Conservation (phyloP, 352 stramenopile species). For the Phytophthora sp. region DNA sequence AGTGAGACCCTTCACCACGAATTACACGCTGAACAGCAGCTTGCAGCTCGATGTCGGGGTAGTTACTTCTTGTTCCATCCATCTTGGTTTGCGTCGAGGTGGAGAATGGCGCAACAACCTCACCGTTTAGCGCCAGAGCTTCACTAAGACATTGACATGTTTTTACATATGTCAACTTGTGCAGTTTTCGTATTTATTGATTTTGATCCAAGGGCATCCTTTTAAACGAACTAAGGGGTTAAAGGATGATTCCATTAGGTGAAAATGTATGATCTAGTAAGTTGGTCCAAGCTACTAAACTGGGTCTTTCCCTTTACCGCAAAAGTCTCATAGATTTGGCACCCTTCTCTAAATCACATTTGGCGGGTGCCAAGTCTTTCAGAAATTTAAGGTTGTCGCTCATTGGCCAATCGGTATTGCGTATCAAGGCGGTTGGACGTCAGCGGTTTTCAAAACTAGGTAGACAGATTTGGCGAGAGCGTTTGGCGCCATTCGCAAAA, state of each 20-base stretch:
- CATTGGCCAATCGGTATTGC: too few relatives aligned
- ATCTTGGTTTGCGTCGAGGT: neutral
- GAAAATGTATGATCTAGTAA: neutral
- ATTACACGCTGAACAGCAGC: neutral
- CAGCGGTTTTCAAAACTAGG: too few relatives aligned
- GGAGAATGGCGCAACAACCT: neutral
- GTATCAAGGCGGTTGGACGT: too few relatives aligned
- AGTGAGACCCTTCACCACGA: neutral
- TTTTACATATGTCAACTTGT: neutral
- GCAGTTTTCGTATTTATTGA: neutral
- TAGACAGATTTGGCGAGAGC: too few relatives aligned
- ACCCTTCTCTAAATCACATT: too few relatives aligned
- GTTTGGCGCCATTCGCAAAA: too few relatives aligned
- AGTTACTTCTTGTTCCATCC: too few relatives aligned
- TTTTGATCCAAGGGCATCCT: neutral
- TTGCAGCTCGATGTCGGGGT: neutral
- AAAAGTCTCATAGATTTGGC: too few relatives aligned
- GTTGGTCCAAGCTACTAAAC: neutral
- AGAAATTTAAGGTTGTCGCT: too few relatives aligned
- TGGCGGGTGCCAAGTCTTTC: too few relatives aligned
- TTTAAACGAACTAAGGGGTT: too few relatives aligned
- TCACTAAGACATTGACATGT: neutral
- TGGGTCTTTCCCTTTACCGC: neutral
- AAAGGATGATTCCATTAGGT: neutral
- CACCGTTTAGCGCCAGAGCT: neutral